Percentiles rank a stretch among this genome's conserved stretches.
Evolutionary conservation across 352 stramenopile species (phyloP).

Genomic region (Lagenidium giganteum): DNA sequence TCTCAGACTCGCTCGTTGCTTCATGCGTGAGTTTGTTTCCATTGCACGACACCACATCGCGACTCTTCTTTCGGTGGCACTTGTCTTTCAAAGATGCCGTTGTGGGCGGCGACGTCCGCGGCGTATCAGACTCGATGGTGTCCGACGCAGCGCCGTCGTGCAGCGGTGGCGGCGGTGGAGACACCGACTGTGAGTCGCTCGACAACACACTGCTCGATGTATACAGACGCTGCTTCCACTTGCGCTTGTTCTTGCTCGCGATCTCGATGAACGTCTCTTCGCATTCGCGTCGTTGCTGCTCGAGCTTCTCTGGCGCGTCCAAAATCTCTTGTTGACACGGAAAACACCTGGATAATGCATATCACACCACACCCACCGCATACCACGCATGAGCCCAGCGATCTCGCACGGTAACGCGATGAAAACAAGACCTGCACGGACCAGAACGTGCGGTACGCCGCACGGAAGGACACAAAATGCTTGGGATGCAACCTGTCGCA

Average conservation of each 20-base stretch:
- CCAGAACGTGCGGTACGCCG: constrained; percentile 48
- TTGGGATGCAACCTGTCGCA: constrained; percentile 33
- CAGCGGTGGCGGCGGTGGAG: too few species aligned
- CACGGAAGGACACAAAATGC: constrained; percentile 52
- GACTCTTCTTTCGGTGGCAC: too few species aligned
- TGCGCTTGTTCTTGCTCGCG: constrained; percentile 35
- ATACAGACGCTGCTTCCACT: constrained; percentile 11
- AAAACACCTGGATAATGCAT: constrained; percentile 17
- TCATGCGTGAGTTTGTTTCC: too few species aligned
- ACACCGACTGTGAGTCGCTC: too few species aligned
- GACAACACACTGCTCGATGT: not conserved
- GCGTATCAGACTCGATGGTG: too few species aligned
- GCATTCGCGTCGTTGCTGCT: constrained; percentile 32
- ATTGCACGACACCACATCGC: too few species aligned
- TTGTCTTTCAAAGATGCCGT: too few species aligned
- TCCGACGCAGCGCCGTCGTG: too few species aligned
- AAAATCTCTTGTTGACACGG: constrained; percentile 48
- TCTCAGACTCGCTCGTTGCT: too few species aligned
- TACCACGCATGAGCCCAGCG: not conserved
- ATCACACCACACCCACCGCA: not conserved
- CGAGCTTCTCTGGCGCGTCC: constrained; percentile 26
- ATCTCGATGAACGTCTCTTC: constrained; percentile 39
- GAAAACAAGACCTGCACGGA: too few species aligned
- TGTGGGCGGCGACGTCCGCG: too few species aligned
- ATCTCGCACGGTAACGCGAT: too few species aligned